Percentiles rank a stretch among this genome's conserved stretches.
Conservation (phyloP, 148 eudicot species). For the Rheum nobile region DNA sequence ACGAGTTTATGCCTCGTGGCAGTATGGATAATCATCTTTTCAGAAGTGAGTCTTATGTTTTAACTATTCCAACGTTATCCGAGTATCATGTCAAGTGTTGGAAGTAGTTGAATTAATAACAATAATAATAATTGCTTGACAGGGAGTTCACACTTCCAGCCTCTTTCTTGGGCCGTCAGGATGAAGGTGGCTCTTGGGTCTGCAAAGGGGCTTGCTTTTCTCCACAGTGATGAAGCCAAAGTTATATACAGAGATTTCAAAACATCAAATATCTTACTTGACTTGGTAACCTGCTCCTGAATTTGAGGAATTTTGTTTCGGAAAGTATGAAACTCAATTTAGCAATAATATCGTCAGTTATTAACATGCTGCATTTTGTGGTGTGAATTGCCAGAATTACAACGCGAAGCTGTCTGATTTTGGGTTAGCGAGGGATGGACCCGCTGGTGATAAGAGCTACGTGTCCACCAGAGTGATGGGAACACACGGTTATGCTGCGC, state of each 20-base stretch:
- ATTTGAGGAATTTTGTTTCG: background rate
- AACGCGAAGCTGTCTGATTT: constrained; percentile 32
- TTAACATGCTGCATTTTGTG: background rate
- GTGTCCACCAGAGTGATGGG: constrained; percentile 34
- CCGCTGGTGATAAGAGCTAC: constrained; percentile 25
- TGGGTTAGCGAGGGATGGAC: constrained; percentile 33
- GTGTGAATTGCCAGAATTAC: constrained; percentile 17
- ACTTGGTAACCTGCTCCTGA: constrained; percentile 12
- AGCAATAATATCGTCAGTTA: background rate
- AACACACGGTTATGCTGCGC: constrained; percentile 34
- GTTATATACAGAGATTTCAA: constrained; percentile 29
- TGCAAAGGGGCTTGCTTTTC: constrained; percentile 30
- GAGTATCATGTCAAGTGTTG: background rate
- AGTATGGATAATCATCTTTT: constrained; percentile 17
- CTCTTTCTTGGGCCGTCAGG: constrained; percentile 30
- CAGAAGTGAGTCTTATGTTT: constrained; percentile 10
- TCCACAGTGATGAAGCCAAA: constrained; percentile 22
- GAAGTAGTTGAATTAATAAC: background rate
- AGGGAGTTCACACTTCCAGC: constrained; percentile 31
- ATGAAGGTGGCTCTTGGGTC: constrained; percentile 30
- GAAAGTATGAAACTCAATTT: background rate
- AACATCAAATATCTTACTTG: constrained; percentile 32
- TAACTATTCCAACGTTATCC: background rate
- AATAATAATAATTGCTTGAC: background rate
- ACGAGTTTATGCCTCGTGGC: constrained; percentile 15